Conservation (phyloP, 1,284 basidiomycete genomes). For the Acaromyces ingoldii region DNA sequence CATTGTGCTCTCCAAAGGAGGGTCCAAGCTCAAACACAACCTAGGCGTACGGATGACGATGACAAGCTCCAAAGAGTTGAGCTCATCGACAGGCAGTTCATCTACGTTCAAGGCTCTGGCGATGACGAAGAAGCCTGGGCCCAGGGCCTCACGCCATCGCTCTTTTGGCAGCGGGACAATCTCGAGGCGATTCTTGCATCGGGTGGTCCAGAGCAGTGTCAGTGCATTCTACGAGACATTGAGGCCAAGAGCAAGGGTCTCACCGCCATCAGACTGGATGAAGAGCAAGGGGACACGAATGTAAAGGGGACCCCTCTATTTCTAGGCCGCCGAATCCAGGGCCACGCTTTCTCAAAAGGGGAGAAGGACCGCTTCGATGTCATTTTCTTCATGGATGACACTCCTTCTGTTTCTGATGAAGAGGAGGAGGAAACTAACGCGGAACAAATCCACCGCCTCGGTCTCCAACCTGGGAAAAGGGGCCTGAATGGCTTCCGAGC, state of each 20-base stretch:
- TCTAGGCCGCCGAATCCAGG: slow-evolving; percentile 18
- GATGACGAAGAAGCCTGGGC: slow-evolving; percentile 86
- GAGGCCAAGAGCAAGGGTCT: background rate
- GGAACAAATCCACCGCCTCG: slow-evolving; percentile 15
- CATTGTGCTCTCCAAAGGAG: too few species aligned
- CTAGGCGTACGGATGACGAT: background rate
- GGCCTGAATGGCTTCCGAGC: background rate
- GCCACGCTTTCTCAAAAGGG: slow-evolving; percentile 8
- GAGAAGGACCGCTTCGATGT: background rate
- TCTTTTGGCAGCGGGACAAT: slow-evolving; percentile 64
- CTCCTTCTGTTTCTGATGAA: background rate
- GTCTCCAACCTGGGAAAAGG: slow-evolving; percentile 14
- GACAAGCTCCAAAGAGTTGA: background rate
- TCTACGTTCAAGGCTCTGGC: slow-evolving; percentile 80
- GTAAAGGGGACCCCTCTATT: background rate
- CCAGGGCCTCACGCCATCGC: slow-evolving; percentile 65
- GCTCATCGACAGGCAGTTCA: slow-evolving; percentile 52
- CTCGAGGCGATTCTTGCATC: slow-evolving; percentile 56
- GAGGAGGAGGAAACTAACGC: slow-evolving; percentile 8
- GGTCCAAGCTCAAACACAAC: background rate
- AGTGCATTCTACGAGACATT: background rate
- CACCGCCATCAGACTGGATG: slow-evolving; percentile 1
- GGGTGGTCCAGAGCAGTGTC: background rate
- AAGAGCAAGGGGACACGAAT: background rate
- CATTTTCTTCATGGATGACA: background rate